Conservation (phyloP, 176 grass and related monocot species). For the Zea luxurians region DNA sequence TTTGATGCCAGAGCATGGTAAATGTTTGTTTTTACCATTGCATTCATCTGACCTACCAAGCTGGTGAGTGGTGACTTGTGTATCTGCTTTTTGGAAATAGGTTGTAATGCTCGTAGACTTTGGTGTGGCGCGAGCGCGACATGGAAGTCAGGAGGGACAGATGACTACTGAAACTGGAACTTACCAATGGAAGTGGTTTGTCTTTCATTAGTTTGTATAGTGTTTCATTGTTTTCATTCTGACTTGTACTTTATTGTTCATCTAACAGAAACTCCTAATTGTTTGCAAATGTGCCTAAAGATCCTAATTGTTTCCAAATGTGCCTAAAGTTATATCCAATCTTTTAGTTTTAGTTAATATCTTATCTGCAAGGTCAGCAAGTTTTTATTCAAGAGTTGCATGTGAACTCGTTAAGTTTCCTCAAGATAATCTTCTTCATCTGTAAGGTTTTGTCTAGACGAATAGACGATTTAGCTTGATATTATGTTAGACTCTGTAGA, state of each 20-base stretch:
- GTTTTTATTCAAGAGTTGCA: not conserved
- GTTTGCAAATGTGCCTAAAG: not conserved
- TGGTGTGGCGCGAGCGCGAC: slow-evolving; percentile 62
- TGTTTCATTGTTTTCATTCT: not conserved
- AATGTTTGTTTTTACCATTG: not conserved
- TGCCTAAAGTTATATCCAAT: not conserved
- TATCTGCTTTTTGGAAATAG: slow-evolving; percentile 52
- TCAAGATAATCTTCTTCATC: not conserved
- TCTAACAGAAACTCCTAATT: not conserved
- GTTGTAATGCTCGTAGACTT: slow-evolving; percentile 86
- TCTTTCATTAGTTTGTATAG: not conserved
- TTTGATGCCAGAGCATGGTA: not conserved
- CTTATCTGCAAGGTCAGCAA: not conserved
- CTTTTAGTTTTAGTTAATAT: not conserved
- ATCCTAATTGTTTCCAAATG: not conserved
- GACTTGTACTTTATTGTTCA: not conserved
- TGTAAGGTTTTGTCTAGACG: not conserved
- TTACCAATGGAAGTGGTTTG: slow-evolving; percentile 53
- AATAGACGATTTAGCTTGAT: not conserved
- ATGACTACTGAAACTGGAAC: slow-evolving; percentile 40
- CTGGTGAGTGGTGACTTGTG: slow-evolving; percentile 19
- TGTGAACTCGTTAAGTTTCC: slow-evolving; percentile 5
- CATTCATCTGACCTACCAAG: slow-evolving; percentile 10
- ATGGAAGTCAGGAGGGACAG: slow-evolving; percentile 58
- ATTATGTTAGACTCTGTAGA: not conserved